Evolutionary conservation across 495 filamentous ascomycete species (phyloP).

Genomic region (Annulohypoxylon maeteangense): DNA sequence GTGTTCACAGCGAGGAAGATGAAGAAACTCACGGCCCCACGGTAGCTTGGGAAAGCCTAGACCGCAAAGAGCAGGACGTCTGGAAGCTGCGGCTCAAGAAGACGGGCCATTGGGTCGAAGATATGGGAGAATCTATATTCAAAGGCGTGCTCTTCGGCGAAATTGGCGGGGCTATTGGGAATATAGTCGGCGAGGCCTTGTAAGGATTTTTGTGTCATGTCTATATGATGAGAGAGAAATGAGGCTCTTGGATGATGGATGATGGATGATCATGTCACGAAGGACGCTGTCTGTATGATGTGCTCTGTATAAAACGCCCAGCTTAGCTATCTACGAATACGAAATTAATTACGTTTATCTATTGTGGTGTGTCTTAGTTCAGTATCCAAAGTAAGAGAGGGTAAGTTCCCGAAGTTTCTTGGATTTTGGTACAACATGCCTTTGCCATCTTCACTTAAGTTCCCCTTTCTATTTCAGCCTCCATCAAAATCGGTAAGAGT

Average conservation of each 20-base stretch:
- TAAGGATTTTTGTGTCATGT: slow-evolving; percentile 17
- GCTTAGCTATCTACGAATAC: slow-evolving; percentile 26
- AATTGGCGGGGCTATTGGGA: slow-evolving; percentile 67
- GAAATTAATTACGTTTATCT: slow-evolving; percentile 16
- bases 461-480: neutral
- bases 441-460: neutral
- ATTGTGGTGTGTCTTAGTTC: neutral
- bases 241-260: slow-evolving; percentile 6
- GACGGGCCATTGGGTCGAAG: slow-evolving; percentile 77
- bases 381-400: neutral
- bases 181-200: slow-evolving; percentile 55
- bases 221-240: slow-evolving; percentile 17
- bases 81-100: slow-evolving; percentile 77
- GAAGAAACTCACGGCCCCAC: slow-evolving; percentile 51
- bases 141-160: slow-evolving; percentile 80
- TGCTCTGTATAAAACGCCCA: slow-evolving; percentile 24
- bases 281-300: slow-evolving; percentile 36
- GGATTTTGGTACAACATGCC: neutral
- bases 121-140: slow-evolving; percentile 77
- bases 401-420: too few species aligned
- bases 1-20: slow-evolving; percentile 57
- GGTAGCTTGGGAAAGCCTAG: slow-evolving; percentile 74
- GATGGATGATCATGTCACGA: slow-evolving; percentile 34
- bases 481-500: too few species aligned
- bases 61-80: slow-evolving; percentile 61